Evolutionary conservation across 139 green algal species (phyloP), one percentile per base, ranked within the genome.

Genomic region (Chlorella sp.): DNA sequence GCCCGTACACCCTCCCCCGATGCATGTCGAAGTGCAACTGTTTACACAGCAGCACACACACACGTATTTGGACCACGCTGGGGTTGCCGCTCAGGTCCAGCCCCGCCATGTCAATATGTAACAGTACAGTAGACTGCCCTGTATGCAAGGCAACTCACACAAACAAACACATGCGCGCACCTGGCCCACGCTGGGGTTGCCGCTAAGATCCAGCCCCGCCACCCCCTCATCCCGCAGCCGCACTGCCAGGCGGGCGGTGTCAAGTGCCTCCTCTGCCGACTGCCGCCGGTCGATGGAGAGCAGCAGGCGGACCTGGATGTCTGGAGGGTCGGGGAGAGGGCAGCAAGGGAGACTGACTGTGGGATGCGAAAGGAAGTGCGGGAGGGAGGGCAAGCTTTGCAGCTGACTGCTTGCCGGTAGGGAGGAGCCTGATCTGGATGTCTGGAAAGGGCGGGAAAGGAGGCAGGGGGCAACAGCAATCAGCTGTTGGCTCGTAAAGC

Each of bases 211-310:
- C 9, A 98, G 86, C 3, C 96, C 96, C 9, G 95, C 94, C 40
- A 97, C 94, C 9, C 89, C 89, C 24, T 79, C 36, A 0, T 30
- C 92, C 91, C 7, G 48, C 36, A 34, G 36, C 16, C 3, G 9
- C 26, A 82, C 86, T 18, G 96, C 96, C 64, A 98, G 90, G 73
- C 90, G 66, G 1, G 96, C 96, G 28, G 96, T 98, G 12, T 97
- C 91, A 78, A 94, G 30, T 7, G 96, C 96, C 14, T 91, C 92
- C 39, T 85, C 90, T 12, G 88, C 39, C 57, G 85, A 83, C 79
- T 97, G 94, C 22, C 96, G 86, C 73, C 96, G 89, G 92, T 98
- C 96, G 39, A 98, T 97, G 94, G 93, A 96, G 60, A 98, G 94
- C 87, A 98, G 75, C 83, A 97, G 91, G 77, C 93, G 92, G 16